Base-by-base conservation (phyloP, 495 filamentous ascomycete genomes). In the Penicillium simplicissimum region DNA sequence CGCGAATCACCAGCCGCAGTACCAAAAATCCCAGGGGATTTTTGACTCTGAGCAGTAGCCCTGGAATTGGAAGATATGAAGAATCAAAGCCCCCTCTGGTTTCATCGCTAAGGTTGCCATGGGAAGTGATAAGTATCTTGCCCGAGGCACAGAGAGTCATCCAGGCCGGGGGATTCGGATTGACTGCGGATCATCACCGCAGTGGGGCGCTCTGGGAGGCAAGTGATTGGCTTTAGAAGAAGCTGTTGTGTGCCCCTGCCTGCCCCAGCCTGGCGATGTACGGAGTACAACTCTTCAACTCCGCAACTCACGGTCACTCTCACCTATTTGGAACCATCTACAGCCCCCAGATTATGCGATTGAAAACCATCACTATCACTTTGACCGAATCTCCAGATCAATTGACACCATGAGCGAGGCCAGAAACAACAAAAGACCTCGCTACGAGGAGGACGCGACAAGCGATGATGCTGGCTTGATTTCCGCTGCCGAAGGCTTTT, bases 401-500 rank as follows among this genome's bases (percentile, higher is more conserved):
- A 4, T n/a, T 14, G 4, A 15, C 4, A 49, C 19, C 13, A 57
- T 47, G 35, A 23, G 10, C 33, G 3, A 37, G 28, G 3, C 36
- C 6, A 42, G 35, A 14, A 48, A 21, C 55, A 52, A 56, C 35
- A 61, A 61, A 38, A 53, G 59, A 19, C 35, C 59, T 34, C 59
- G 59, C 13, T 57, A 55, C 10, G 60, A 67, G n/a, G 60, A 60
- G 8, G 58, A 57, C 33, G 53, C 47, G 0, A 48, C 61, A 9
- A 19, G 43, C 1, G 58, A 59, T 13, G 33, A 58, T 49, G 57
- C 33, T 10, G 36, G 37, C 17, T 53, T 67, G 11, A 60, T 53
- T 23, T 54, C 67, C 9, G 67, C 67, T 1, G 64, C 64, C 8
- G 67, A 69, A 49, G 65, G 59, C 40, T 69, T 69, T 47, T 69